Evolutionary conservation across 805 yeast genomes (phyloP), one percentile per base, ranked within the genome.

Genomic region (Cyberlindnera nakhonratchasimensis): DNA sequence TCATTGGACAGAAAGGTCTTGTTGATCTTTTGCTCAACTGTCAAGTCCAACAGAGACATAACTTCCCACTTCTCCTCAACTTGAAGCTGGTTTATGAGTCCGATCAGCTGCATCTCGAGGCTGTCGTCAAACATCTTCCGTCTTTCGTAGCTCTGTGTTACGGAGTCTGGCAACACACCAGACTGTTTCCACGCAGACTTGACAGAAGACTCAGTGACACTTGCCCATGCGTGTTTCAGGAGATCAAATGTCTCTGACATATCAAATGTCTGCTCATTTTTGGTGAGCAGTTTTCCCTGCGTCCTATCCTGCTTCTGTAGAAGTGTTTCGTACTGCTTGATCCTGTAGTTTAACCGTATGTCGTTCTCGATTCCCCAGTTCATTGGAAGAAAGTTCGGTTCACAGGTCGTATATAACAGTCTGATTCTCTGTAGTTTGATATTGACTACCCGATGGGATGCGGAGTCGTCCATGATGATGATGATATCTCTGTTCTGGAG

Each of bases 311-410:
- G 60, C 17, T 48, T 57, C 34, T 60, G 49, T 2, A 66, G 53
- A 25, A 69, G 50, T 2, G 63, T 62, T 29, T 63, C 62, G 47
- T 79, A 80, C 48, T 80, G 86, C 45, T 74, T 79, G 6, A 75
- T 63, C 42, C 86, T 68, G 51, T 74, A 80, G 35, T 75, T 62
- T 12, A 78, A 67, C 52, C 77, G 78, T 54, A 80, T 76, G 51
- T 80, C 86, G 44, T 77, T 78, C 30, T 75, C 67, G 4, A 80
- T 75, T 3, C 86, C 86, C 71, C 80, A 78, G 45, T 71, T 75
- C 68, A 79, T 77, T 7, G 86, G 86, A 25, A 78, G 57, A 52
- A 75, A 78, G 11, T 66, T 62, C 9, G 68, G 59, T 28, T 54
- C 59, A 22, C 69, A 57, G 0, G 71, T 60, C 0, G 71, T 68